Evolutionary conservation across 495 filamentous ascomycete species (phyloP), one percentile per base, ranked within the genome.

Genomic region (Aspergillus hancockii): DNA sequence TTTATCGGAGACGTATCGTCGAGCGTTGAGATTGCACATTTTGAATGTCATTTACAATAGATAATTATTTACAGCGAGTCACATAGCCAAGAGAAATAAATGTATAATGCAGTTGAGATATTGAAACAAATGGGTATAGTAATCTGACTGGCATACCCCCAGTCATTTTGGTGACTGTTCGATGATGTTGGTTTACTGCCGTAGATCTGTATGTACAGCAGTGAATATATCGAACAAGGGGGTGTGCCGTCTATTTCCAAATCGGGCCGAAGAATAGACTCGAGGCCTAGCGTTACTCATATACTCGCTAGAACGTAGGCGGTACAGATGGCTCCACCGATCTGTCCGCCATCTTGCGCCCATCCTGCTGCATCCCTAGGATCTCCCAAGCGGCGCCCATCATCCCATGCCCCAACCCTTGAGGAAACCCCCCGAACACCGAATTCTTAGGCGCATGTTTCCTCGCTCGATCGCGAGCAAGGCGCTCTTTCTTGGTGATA

Each of bases 381-480:
- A 79, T 75, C 58, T 76, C 68, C 77, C 77, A 80, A 12, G 75
- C 74, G 4, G 70, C 69, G 38, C 75, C 75, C 71, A 80, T 79
- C 75, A 80, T 75, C 4, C 75, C 74, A 65, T 78, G 73, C 0
- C 72, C 74, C 28, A 70, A 40, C 7, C 71, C 74, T 57, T 73
- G 71, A 8, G 71, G 70, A 50, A 71, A 71, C 4, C 68, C 67
- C 43, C 57, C 52, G 14, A 64, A 53, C n/a, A 72, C 67, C 22
- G 74, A 74, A 9, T 66, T 70, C 34, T 66, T 69, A 13, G 69
- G 61, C 18, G 65, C 62, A 40, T 74, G 74, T 19, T 63, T 66
- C 12, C 64, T 65, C 2, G 59, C 60, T 3, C 63, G 71, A 18
- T 69, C 58, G 25, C 64, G 67, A 18, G 73, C 55, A 30, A 68